Evolutionary conservation across 805 yeast species (phyloP).

Genomic region (Pichia membranifaciens): DNA sequence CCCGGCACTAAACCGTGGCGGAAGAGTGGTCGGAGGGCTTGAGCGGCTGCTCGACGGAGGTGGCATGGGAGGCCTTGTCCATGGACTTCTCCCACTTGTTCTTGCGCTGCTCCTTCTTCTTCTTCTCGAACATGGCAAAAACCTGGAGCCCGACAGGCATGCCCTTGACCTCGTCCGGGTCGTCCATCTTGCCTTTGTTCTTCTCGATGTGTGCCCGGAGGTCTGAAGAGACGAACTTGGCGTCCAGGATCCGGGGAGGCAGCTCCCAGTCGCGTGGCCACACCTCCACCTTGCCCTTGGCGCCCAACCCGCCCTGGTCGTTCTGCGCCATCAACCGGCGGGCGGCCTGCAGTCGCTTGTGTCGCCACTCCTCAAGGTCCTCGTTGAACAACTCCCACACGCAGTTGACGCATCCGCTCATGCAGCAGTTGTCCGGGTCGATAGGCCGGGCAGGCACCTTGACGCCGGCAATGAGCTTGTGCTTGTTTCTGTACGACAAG

Average conservation of each 20-base stretch:
- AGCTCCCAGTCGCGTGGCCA: conserved; percentile 70
- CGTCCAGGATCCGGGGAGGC: conserved; percentile 37
- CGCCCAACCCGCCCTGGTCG: conserved; percentile 22
- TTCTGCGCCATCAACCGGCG: conserved; percentile 32
- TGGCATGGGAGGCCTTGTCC: not conserved
- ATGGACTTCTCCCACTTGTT: not conserved
- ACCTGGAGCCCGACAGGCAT: conserved; percentile 75
- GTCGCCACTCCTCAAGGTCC: conserved; percentile 79
- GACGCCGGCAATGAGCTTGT: conserved; percentile 52
- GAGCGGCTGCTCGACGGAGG: too few relatives aligned
- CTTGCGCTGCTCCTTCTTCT: conserved; percentile 39
- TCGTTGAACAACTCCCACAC: conserved; percentile 94
- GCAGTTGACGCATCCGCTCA: conserved; percentile 95
- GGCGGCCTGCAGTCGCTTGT: conserved; percentile 53
- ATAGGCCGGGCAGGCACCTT: conserved; percentile 75
- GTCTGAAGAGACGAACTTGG: conserved; percentile 40
- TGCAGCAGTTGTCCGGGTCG: conserved; percentile 95
- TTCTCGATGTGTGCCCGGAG: conserved; percentile 18
- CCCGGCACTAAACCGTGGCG: too few relatives aligned
- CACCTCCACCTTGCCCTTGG: conserved; percentile 32
- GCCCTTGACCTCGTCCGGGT: conserved; percentile 39
- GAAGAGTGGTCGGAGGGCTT: too few relatives aligned
- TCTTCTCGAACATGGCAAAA: conserved; percentile 78
- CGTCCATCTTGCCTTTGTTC: conserved; percentile 1
- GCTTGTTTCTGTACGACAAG: conserved; percentile 30